Evolutionary conservation across 768 basidiomycete species (phyloP).

Genomic region (Lanmaoa rubissima): DNA sequence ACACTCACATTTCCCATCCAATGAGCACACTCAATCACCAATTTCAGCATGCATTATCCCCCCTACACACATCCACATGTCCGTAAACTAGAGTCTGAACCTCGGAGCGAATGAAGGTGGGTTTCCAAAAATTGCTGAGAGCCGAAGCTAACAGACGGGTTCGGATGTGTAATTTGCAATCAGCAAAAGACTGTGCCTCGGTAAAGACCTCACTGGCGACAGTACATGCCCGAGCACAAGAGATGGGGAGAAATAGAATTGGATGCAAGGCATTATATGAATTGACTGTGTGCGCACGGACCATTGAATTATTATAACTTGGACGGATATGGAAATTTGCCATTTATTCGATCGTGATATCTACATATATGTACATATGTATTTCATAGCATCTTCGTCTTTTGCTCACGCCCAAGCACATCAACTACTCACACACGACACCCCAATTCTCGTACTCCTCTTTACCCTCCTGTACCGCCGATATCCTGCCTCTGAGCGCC

Average conservation of each 20-base stretch:
- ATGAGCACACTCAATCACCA: too few species aligned
- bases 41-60: too few species aligned
- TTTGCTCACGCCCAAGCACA: too few species aligned
- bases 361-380: too few species aligned
- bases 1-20: too few species aligned
- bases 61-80: too few species aligned
- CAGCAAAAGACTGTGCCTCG: constrained; percentile 95
- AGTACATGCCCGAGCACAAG: constrained; percentile 96
- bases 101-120: too few species aligned
- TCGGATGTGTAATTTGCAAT: constrained; percentile 98
- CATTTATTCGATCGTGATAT: too few species aligned
- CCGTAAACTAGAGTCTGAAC: too few species aligned
- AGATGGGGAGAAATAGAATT: constrained; percentile 45
- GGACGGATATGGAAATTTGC: not conserved
- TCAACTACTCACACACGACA: constrained; percentile 32
- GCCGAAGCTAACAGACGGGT: constrained; percentile 88
- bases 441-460: constrained; percentile 65
- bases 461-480: constrained; percentile 73
- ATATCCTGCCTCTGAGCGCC: constrained; percentile 68
- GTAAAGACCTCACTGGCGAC: constrained; percentile 95
- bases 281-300: not conserved
- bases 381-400: too few species aligned
- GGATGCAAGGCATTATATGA: not conserved
- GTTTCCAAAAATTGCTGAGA: constrained; percentile 89
- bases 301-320: not conserved